Evolutionary conservation across 164 flowering plant species (phyloP), one percentile per base, ranked within the genome.

Genomic region (Taxillus chinensis): DNA sequence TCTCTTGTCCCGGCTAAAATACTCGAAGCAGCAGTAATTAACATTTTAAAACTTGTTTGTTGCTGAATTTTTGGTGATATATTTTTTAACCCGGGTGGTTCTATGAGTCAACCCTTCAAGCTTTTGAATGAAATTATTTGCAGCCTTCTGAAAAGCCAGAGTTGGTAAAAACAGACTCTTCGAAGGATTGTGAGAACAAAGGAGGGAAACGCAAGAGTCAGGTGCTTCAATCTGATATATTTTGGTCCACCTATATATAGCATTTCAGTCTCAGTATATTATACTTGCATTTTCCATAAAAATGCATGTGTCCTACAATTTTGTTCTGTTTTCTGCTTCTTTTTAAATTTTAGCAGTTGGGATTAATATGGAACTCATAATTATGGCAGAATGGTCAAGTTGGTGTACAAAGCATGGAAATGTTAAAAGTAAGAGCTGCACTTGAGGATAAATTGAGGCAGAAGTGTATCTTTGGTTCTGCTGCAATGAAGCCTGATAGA

Each of bases 371-470:
- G 49, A 45, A 45, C 6, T 8, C 14, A 15, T 54, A 52, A 58
- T 51, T 62, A 9, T 77, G 66, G 58, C 84, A 86, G 89, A 72
- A 62, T 67, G 74, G 71, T 69, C 72, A 74, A 64, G 77, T 81
- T 64, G 80, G 83, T 55, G 39, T 57, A 14, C 84, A 87, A 68
- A 90, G 96, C 72, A 64, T 67, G 79, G 82, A 89, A 74, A 93
- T 93, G 99, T 73, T 93, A 62, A 86, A 83, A 75, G 68, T 85
- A 13, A 83, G 95, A 74, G 91, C 90, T 56, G 75, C 78, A 41
- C 90, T 93, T 45, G 96, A 89, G 75, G 92, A 85, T 66, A 93
- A 82, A 61, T 70, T 87, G 80, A 93, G 76, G 78, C 76, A 80
- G 69, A 87, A 77, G 76, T 87, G 90, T 57, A 50, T 81, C 38